Percentiles rank a stretch among this genome's conserved stretches.
phyloP scores from a whole-genome alignment of 2,329 filamentous ascomycete species.

The Arachnomyces sp. region DNA sequence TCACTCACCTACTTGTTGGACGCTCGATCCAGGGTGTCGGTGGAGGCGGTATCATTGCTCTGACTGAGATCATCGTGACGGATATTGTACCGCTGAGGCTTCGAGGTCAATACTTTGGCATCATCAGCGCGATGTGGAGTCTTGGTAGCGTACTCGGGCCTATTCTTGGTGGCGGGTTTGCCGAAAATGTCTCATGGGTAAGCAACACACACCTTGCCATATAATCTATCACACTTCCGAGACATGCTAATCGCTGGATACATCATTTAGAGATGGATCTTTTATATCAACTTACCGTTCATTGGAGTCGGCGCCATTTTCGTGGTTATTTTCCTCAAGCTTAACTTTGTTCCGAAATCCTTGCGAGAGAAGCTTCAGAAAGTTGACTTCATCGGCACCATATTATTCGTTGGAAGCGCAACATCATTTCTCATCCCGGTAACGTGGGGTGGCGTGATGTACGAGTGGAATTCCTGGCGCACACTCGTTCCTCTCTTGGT shows the following conservation, averaged over 20 bases:
- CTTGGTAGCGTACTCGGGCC: conserved; percentile 33
- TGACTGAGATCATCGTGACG: conserved; percentile 38
- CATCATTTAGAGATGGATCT: conserved; percentile 55
- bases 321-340: conserved; percentile 47
- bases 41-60: conserved; percentile 37
- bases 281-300: conserved; percentile 58
- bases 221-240: background rate
- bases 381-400: conserved; percentile 57
- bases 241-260: background rate
- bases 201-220: conserved; percentile 5
- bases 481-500: conserved; percentile 56
- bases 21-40: conserved; percentile 39
- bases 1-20: conserved; percentile 39
- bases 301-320: conserved; percentile 43
- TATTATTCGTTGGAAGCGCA: conserved; percentile 53
- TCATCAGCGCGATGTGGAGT: conserved; percentile 34
- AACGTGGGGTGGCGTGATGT: conserved; percentile 60
- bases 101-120: conserved; percentile 34
- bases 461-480: conserved; percentile 55
- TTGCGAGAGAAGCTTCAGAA: conserved; percentile 43
- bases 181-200: conserved; percentile 33
- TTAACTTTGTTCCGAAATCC: conserved; percentile 42
- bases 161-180: conserved; percentile 36
- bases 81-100: conserved; percentile 37
- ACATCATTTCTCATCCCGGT: conserved; percentile 56